Base-by-base conservation (phyloP, 2,329 filamentous ascomycete genomes). In the Onygenales sp. region DNA sequence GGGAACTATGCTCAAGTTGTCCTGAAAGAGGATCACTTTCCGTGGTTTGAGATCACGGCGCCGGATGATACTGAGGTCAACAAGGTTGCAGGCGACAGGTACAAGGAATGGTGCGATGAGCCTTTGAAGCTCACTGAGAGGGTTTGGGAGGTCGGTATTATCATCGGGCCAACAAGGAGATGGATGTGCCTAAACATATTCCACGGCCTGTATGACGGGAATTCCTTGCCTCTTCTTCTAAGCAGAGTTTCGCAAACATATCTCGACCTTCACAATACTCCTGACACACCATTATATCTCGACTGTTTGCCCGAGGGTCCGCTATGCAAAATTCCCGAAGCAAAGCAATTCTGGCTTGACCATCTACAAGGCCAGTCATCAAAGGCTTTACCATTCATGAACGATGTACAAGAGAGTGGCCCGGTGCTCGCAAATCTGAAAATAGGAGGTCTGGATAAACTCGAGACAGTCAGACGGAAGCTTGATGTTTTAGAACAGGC, bases 191-290 rank as follows among this genome's bases (percentile, higher is more conserved):
- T 95, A 2, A 79, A 86, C 45, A 83, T 94, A 0, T 95, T 95
- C 69, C 91, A 96, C 65, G 89, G 81, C 0, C 68, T 95, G 0
- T 96, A 96, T 61, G 91, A 96, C 67, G 91, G 89, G 1, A 85
- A 80, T 58, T 92, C 89, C 56, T 78, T 95, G 41, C 76, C 79
- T 1, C 66, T 89, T 27, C 76, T 95, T 41, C 75, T 95, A 17
- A 65, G 78, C 2, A 69, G 76, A 17, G 74, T 94, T 2, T 69
- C 72, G 32, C 61, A 71, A 2, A 70, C 75, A 4, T 89, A 88
- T 60, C 58, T 63, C 13, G 63, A 63, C 0, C 42, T 57, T 2
- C 14, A 58, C 27, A 61, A 45, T 7, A 61, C 55, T 39, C 60
- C 64, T 0, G 61, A 65, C 7, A 74, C 73, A 0, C 81, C 82